A percentile compares a stretch with the other conserved stretches of the same genome.
Conservation (phyloP, 768 basidiomycete genomes). For the Candolleomyces aberdarensis region DNA sequence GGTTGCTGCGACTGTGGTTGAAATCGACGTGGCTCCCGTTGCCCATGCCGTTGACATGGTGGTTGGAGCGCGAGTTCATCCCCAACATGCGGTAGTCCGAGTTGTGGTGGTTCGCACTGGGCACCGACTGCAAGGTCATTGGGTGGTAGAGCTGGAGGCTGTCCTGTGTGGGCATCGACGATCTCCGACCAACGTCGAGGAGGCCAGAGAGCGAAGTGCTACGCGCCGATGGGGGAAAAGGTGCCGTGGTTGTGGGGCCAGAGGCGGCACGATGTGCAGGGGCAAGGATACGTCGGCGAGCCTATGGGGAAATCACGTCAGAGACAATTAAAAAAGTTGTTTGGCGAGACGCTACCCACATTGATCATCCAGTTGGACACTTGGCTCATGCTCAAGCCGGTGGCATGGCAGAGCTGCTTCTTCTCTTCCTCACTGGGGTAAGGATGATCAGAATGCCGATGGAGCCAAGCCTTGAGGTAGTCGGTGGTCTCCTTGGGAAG, state of each 20-base stretch:
- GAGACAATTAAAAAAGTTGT: constrained; percentile 4
- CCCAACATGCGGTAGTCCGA: constrained; percentile 50
- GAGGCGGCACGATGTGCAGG: constrained; percentile 75
- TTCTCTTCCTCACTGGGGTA: constrained; percentile 91
- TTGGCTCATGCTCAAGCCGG: constrained; percentile 84
- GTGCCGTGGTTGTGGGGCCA: constrained; percentile 74
- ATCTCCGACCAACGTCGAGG: constrained; percentile 48
- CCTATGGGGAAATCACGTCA: constrained; percentile 37
- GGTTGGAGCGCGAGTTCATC: constrained; percentile 33
- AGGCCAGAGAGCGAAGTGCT: constrained; percentile 40
- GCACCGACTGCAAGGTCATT: constrained; percentile 68
- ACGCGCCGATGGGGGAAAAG: constrained; percentile 57
- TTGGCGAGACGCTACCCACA: constrained; percentile 30
- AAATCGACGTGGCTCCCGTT: constrained; percentile 38
- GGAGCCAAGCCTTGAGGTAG: constrained; percentile 84
- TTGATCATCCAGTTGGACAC: constrained; percentile 96
- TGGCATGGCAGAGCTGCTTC: constrained; percentile 83
- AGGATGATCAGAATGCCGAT: constrained; percentile 85
- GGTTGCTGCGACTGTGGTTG: constrained; percentile 29
- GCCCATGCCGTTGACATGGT: constrained; percentile 26
- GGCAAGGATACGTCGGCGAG: constrained; percentile 78
- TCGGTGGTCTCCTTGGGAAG: constrained; percentile 90
- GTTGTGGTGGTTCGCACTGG: constrained; percentile 36
- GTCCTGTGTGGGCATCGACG: constrained; percentile 66
- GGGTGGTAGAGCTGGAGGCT: constrained; percentile 75